Evolutionary conservation across 352 stramenopile genomes (phyloP).

Genomic region (Pythium brachiatum): DNA sequence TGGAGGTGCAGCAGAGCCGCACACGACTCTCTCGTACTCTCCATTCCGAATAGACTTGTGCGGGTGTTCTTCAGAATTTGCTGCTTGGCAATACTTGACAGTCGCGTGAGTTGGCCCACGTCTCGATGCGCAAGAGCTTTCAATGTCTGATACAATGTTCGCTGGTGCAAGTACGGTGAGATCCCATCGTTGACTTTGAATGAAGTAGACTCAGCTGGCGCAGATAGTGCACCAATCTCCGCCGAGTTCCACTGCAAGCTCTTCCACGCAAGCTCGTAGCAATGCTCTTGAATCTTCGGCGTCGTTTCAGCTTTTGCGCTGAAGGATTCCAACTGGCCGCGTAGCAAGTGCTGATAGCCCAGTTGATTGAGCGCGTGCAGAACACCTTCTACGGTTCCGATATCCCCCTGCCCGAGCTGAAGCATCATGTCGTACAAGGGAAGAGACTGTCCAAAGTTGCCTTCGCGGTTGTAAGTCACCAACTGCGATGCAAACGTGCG

Average conservation of each 20-base stretch:
- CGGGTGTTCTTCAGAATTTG: conserved; percentile 52
- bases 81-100: conserved; percentile 42
- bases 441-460: conserved; percentile 53
- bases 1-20: conserved; percentile 53
- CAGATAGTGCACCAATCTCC: conserved; percentile 12
- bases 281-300: conserved; percentile 42
- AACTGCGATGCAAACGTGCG: conserved; percentile 66
- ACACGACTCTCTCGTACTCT: conserved; percentile 64
- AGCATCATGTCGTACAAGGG: conserved; percentile 73
- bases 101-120: conserved; percentile 32
- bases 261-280: conserved; percentile 81
- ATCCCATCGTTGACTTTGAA: neutral
- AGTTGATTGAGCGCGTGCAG: conserved; percentile 58
- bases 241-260: conserved; percentile 67
- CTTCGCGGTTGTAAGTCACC: conserved; percentile 68
- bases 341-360: conserved; percentile 72
- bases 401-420: conserved; percentile 36
- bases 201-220: neutral
- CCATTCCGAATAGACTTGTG: conserved; percentile 62
- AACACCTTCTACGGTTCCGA: conserved; percentile 40
- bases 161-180: conserved; percentile 45
- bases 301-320: conserved; percentile 7
- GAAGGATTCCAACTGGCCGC: conserved; percentile 48
- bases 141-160: conserved; percentile 49
- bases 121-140: conserved; percentile 59